Evolutionary conservation across 1,284 basidiomycete species (phyloP), one percentile per base, ranked within the genome.

Genomic region (Phenoliferia sp.): DNA sequence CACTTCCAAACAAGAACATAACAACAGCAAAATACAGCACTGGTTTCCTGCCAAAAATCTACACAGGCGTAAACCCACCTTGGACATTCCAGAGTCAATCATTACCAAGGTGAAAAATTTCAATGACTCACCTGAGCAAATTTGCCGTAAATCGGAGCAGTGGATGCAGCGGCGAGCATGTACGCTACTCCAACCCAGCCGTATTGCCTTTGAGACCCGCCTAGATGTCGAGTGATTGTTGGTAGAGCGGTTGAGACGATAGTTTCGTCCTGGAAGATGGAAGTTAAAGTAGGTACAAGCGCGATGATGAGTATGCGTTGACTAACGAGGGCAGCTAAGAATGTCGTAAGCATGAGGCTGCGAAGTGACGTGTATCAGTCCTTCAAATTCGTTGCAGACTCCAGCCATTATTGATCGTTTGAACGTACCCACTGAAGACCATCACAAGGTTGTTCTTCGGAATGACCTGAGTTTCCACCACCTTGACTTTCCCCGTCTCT

Each of bases 1-100:
- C 90, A 2, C 89, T 90, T 9, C 90, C 90, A 68, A 91, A 77
- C 84, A 94, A 79, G 78, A 94, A 93, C 9, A 87, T 80, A 34
- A 82, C 52, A 63, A 92, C 90, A 15, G 85, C 85, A 1, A 82
- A 74, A 73, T 87, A 91, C 0, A 94, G 80, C 10, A 92, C 81
- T 0, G 87, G 86, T 77, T 94, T 94, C 31, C 90, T 83, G 16
- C 89, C 89, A 81, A 74, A 61, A 26, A 77, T 66, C 39, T n/a
- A n/a, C n/a, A n/a, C n/a, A n/a, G n/a, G n/a, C n/a, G n/a, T n/a
- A n/a, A n/a, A n/a, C n/a, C n/a, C n/a, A n/a, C n/a, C n/a, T n/a
- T n/a, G n/a, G n/a, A n/a, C n/a, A n/a, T n/a, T n/a, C n/a, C n/a
- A n/a, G n/a, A n/a, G n/a, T n/a, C n/a, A n/a, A n/a, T n/a, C n/a